Base-by-base conservation (phyloP, 129 eudicot species). In the Centaurea solstitialis region DNA sequence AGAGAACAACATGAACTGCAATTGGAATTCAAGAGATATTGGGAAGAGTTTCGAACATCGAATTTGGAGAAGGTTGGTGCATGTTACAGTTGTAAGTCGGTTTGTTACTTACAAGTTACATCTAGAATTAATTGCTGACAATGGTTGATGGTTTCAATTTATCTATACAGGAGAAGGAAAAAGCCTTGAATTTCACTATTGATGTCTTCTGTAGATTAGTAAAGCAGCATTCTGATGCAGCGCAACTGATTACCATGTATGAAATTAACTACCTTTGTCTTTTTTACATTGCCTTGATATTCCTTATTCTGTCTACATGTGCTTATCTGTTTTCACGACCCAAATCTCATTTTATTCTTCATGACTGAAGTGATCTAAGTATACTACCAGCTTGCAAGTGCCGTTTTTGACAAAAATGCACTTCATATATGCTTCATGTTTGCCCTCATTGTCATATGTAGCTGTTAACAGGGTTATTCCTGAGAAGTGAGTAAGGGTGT, bases 201-300 rank as follows among this genome's bases (percentile, higher is more conserved):
- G 99, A 96, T 82, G 87, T 87, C 79, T 96, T 96, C 88, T 96
- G 99, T 93, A 96, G 97, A 93, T 87, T 96, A 93, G 95, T 83
- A 85, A 88, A 88, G 87, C 92, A 91, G 75, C 93, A 91, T 82
- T 68, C 89, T 74, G 84, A 96, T 85, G 92, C 87, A 87, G 88
- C 91, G 21, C 99, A 93, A 64, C 71, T 93, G 83, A 89, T 91
- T 88, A 86, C 97, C 76, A 87, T 93, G 99, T 96, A 96, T 26
- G 89, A 39, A 33, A 61, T 79, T 64, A 33, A 80, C 78, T 53
- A 26, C 76, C 43, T 67, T 73, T 18, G 47, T 70, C 12, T 69
- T 75, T 26, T 53, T 15, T 72, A 50, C 83, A 23, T 65, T 76
- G 74, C 67, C 72, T 79, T 71, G 41, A 10, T 64, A 74, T 78